Evolutionary conservation across 2,329 filamentous ascomycete genomes (phyloP), one percentile per base, ranked within the genome.

Genomic region (Sphaerulina populicola): DNA sequence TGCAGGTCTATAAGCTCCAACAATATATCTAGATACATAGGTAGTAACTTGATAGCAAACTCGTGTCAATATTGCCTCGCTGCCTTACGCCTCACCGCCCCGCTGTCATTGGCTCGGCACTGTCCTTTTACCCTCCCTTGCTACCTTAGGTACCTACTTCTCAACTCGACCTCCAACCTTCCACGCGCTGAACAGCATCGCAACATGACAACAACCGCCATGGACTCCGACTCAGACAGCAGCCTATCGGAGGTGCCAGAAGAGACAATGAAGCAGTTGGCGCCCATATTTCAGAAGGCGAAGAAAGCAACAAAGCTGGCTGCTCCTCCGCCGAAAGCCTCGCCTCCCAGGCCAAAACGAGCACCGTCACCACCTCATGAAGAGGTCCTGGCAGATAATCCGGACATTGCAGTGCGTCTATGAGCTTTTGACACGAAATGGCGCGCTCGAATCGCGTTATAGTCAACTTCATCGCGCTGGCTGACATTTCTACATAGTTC

Each of bases 301-400:
- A 72, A 73, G 58, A 68, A 70, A 51, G 68, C 70, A 14, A 65
- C 70, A 44, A 68, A 68, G 55, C 47, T 33, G 63, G 68, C 53
- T 64, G 77, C 55, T 71, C 77, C 63, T 78, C 77, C 70, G 7
- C 64, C 65, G 9, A 57, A 60, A 33, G 59, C 57, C 49, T 67
- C 66, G 40, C 65, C 66, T 56, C 65, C 66, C 41, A 53, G 64
- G 52, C 65, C 66, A 21, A 94, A 93, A 75, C 79, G 91, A 67
- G 83, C 85, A 52, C 83, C 88, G 15, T 96, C 90, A 59, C 91
- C 91, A 60, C 83, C 88, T 7, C 91, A 96, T 69, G 88, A 95
- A 76, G 87, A 85, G 70, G 84, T 88, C 27, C 75, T 96, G 51
- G 88, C 88, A 56, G 91, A 97, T 68, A 95, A 94, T 69, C 79